Conservation (phyloP, 805 yeast species). For the Ogataea ramenticola region DNA sequence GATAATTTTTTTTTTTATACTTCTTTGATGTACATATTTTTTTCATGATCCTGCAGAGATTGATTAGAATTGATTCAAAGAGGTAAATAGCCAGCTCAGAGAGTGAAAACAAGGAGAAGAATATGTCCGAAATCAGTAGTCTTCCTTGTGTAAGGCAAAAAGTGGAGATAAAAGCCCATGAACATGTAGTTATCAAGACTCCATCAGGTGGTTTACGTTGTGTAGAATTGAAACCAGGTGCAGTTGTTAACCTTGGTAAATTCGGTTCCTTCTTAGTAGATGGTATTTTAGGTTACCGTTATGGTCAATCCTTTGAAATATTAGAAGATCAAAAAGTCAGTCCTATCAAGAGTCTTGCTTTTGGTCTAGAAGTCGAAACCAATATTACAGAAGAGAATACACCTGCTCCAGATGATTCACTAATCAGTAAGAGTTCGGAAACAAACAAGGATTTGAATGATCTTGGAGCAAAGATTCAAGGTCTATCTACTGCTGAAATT, state of each 20-base stretch:
- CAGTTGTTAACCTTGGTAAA: slow-evolving; percentile 72
- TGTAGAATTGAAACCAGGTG: slow-evolving; percentile 55
- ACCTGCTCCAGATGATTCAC: slow-evolving; percentile 15
- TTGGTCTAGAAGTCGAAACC: slow-evolving; percentile 20
- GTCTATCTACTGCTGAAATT: slow-evolving; percentile 70
- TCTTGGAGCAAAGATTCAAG: slow-evolving; percentile 66
- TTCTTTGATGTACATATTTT: too few species aligned
- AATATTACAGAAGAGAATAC: slow-evolving; percentile 17
- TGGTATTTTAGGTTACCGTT: slow-evolving; percentile 71
- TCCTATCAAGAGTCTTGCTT: slow-evolving; percentile 38
- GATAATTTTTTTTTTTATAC: too few species aligned
- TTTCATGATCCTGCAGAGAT: too few species aligned
- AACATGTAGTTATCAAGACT: slow-evolving; percentile 58
- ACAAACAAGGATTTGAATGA: slow-evolving; percentile 60
- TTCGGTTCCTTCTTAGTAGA: slow-evolving; percentile 80
- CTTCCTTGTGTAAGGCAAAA: slow-evolving; percentile 9
- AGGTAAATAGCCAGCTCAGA: too few species aligned
- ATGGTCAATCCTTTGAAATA: slow-evolving; percentile 87
- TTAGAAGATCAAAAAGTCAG: slow-evolving; percentile 44
- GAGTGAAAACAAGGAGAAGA: too few species aligned
- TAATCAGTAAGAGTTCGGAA: slow-evolving; percentile 36
- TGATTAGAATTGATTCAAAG: too few species aligned
- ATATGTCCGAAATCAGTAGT: neutral
- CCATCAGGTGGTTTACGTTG: slow-evolving; percentile 80
- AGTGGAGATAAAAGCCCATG: slow-evolving; percentile 35